A percentile compares a stretch with the other conserved stretches of the same genome.
Conservation (phyloP, 345 rosid genomes). For the Draba incana region DNA sequence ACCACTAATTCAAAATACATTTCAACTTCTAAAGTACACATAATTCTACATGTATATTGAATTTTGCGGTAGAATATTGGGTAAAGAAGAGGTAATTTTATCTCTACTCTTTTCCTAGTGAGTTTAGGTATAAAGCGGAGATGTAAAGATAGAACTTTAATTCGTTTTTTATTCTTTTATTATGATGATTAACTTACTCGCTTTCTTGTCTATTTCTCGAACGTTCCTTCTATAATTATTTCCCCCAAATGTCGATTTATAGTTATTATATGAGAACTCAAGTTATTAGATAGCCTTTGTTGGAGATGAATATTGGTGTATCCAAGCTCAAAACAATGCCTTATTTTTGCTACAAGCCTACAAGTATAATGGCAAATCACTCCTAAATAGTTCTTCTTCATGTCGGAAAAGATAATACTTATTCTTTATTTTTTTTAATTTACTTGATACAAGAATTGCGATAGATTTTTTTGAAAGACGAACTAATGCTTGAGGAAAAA, state of each 20-base stretch:
- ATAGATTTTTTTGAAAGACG: too few relatives aligned
- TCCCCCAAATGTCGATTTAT: not conserved
- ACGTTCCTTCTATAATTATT: conserved; percentile 4
- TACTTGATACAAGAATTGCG: too few relatives aligned
- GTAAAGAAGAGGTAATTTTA: conserved; percentile 25
- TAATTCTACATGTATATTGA: not conserved
- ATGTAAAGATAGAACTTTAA: not conserved
- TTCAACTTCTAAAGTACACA: not conserved
- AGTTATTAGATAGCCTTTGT: conserved; percentile 1
- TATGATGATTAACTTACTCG: conserved; percentile 13
- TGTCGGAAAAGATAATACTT: too few relatives aligned
- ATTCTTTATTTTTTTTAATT: too few relatives aligned
- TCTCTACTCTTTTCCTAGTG: conserved; percentile 20
- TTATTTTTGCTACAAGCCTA: too few relatives aligned
- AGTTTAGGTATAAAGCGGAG: not conserved
- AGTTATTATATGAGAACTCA: not conserved
- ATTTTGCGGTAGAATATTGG: conserved; percentile 12
- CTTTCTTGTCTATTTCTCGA: not conserved
- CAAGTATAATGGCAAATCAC: too few relatives aligned
- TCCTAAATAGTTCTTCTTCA: too few relatives aligned
- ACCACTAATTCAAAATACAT: not conserved
- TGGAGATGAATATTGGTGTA: too few relatives aligned
- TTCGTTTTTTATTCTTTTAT: conserved; percentile 8
- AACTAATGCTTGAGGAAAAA: too few relatives aligned
- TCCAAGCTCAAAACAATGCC: too few relatives aligned